phyloP scores from a whole-genome alignment of 2,329 filamentous ascomycete genomes.

The Zymoseptoria crescenta region DNA sequence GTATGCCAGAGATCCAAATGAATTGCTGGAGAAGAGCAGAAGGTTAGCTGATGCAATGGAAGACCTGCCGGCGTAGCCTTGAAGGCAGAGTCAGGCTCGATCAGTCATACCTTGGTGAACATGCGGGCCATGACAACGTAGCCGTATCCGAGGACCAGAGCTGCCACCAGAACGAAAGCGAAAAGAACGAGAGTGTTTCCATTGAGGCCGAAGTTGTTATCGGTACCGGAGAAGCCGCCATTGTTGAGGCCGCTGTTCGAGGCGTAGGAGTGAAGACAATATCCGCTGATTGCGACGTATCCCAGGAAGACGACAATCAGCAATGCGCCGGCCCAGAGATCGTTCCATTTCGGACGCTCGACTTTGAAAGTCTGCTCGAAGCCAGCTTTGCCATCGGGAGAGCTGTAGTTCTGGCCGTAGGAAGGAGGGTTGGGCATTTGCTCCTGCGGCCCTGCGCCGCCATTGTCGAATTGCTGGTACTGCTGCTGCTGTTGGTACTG shows the following conservation, averaged over 20 bases:
- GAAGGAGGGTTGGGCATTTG: constrained; percentile 30
- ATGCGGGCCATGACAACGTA: constrained; percentile 56
- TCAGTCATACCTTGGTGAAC: constrained; percentile 48
- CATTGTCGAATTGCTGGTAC: constrained; percentile 11
- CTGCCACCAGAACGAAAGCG: constrained; percentile 64
- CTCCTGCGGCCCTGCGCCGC: constrained; percentile 11
- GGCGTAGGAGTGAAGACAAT: constrained; percentile 68
- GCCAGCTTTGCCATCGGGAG: constrained; percentile 35
- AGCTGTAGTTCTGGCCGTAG: constrained; percentile 32
- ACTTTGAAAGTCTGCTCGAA: constrained; percentile 81
- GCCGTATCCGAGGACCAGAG: constrained; percentile 63
- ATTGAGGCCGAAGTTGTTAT: constrained; percentile 61
- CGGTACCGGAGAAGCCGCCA: constrained; percentile 63
- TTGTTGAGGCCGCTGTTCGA: constrained; percentile 55
- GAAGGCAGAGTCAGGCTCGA: too few relatives aligned
- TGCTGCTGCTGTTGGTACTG: constrained; percentile 8
- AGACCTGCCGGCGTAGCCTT: too few relatives aligned
- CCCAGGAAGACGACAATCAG: constrained; percentile 64
- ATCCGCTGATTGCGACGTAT: constrained; percentile 67
- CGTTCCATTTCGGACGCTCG: constrained; percentile 78
- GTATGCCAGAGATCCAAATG: constrained; percentile 84
- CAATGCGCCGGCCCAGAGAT: constrained; percentile 79
- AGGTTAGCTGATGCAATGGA: too few relatives aligned
- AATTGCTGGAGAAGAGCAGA: constrained; percentile 46
- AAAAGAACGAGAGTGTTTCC: constrained; percentile 85